Evolutionary conservation across 2,329 filamentous ascomycete species (phyloP).

Genomic region (Hypoxylon sp.): DNA sequence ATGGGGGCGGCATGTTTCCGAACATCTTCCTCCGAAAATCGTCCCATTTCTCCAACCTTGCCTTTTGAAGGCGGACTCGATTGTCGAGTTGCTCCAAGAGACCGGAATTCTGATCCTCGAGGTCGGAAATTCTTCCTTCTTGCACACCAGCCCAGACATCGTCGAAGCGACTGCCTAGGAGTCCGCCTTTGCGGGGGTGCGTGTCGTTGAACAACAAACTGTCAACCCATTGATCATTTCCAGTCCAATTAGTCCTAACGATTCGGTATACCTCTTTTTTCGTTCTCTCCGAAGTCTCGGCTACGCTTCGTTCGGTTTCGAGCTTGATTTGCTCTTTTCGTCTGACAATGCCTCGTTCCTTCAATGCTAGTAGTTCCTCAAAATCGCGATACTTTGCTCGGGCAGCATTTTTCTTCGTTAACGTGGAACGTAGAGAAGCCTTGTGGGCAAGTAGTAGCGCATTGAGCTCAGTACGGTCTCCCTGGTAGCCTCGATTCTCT

Average conservation of each 20-base stretch:
- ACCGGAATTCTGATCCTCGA: slow-evolving; percentile 66
- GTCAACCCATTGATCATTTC: slow-evolving; percentile 80
- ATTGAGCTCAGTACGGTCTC: slow-evolving; percentile 69
- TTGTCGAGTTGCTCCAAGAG: slow-evolving; percentile 79
- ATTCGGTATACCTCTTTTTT: slow-evolving; percentile 69
- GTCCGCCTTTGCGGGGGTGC: slow-evolving; percentile 67
- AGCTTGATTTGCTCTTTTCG: slow-evolving; percentile 65
- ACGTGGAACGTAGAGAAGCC: slow-evolving; percentile 71
- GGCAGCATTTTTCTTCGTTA: slow-evolving; percentile 73
- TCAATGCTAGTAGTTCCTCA: slow-evolving; percentile 73
- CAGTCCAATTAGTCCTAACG: slow-evolving; percentile 82
- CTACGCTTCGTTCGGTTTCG: slow-evolving; percentile 45
- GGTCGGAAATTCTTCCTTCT: slow-evolving; percentile 68
- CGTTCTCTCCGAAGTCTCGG: slow-evolving; percentile 59
- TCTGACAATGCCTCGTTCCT: slow-evolving; percentile 70
- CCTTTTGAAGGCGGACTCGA: slow-evolving; percentile 76
- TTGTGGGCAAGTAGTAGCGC: slow-evolving; percentile 82
- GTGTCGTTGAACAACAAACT: slow-evolving; percentile 77
- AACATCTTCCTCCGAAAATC: slow-evolving; percentile 71
- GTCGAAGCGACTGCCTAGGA: slow-evolving; percentile 78
- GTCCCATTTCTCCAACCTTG: slow-evolving; percentile 80
- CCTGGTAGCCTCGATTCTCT: slow-evolving; percentile 71
- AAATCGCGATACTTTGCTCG: slow-evolving; percentile 74
- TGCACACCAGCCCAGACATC: slow-evolving; percentile 79
- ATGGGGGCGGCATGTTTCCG: slow-evolving; percentile 52